Evolutionary conservation across 805 yeast species (phyloP).

Genomic region (Nakazawaea ernobii): DNA sequence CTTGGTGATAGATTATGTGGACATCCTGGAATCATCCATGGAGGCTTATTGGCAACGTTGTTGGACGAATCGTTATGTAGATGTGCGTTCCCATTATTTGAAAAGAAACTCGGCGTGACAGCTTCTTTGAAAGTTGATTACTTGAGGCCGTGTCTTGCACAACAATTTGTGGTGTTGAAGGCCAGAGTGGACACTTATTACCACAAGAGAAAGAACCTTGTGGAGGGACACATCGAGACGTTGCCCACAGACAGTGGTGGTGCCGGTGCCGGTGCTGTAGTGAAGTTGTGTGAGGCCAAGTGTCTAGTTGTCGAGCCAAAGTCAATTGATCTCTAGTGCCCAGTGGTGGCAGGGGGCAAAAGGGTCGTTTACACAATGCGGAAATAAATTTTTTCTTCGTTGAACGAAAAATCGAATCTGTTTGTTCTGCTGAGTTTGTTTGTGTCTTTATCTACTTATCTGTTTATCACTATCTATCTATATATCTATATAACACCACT

Average conservation of each 20-base stretch:
- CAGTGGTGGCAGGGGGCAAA: not conserved
- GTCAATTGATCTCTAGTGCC: not conserved
- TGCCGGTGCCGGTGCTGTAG: no score
- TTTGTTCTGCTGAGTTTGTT: no score
- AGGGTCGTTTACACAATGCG: not conserved
- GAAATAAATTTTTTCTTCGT: not conserved
- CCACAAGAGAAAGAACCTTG: constrained; percentile 35
- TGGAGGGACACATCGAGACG: constrained; percentile 32
- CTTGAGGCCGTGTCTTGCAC: constrained; percentile 31
- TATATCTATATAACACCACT: no score
- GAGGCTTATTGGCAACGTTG: constrained; percentile 47
- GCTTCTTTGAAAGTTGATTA: constrained; percentile 40
- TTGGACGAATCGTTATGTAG: constrained; percentile 47
- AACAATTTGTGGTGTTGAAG: constrained; percentile 30
- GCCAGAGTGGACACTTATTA: constrained; percentile 29
- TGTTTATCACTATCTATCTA: not conserved
- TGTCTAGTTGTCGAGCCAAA: constrained; percentile 10
- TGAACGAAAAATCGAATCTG: no score
- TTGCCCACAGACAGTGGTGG: constrained; percentile 17
- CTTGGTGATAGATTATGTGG: constrained; percentile 40
- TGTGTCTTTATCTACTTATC: not conserved
- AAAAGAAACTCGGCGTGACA: constrained; percentile 44
- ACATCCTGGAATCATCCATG: constrained; percentile 46
- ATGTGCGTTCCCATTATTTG: constrained; percentile 44
- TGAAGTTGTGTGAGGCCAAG: constrained; percentile 2